phyloP scores from a whole-genome alignment of 495 filamentous ascomycete species.

The Corynascus novoguineensis region DNA sequence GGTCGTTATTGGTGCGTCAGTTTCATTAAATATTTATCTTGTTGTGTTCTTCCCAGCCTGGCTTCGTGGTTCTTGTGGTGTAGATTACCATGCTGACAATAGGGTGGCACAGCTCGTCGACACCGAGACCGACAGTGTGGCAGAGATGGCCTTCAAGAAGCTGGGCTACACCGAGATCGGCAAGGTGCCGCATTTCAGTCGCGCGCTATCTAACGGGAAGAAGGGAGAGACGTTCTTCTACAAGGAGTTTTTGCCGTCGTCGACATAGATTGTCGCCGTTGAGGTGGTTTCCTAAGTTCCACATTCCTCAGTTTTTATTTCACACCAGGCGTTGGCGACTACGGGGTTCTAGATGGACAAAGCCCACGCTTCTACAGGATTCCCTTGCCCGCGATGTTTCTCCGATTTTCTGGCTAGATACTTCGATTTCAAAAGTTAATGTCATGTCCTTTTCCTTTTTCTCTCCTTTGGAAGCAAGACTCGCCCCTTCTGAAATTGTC shows the following conservation, averaged over 20 bases:
- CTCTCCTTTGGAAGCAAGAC: too few relatives aligned
- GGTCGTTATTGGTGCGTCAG: slow-evolving; percentile 37
- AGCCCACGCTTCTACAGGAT: slow-evolving; percentile 13
- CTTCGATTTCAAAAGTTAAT: background rate
- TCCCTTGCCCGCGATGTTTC: too few relatives aligned
- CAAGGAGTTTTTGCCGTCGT: slow-evolving; percentile 27
- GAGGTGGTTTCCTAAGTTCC: background rate
- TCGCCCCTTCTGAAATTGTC: too few relatives aligned
- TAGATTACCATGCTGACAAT: background rate
- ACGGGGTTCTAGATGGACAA: slow-evolving; percentile 14
- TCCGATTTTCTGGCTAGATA: background rate
- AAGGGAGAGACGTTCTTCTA: slow-evolving; percentile 40
- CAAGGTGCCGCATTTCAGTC: slow-evolving; percentile 34
- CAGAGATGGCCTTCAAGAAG: slow-evolving; percentile 31
- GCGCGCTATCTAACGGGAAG: slow-evolving; percentile 22
- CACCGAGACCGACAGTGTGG: slow-evolving; percentile 33
- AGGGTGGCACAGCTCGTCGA: slow-evolving; percentile 29
- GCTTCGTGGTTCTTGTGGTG: background rate
- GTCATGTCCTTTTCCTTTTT: background rate
- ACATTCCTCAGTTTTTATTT: too few relatives aligned
- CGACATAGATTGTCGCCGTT: background rate
- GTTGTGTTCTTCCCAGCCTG: background rate
- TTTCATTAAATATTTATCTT: too few relatives aligned
- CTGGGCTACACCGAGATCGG: slow-evolving; percentile 36
- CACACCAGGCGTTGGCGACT: slow-evolving; percentile 7